Evolutionary conservation across 495 filamentous ascomycete species (phyloP), one percentile per base, ranked within the genome.

Genomic region (Clohesyomyces aquaticus): DNA sequence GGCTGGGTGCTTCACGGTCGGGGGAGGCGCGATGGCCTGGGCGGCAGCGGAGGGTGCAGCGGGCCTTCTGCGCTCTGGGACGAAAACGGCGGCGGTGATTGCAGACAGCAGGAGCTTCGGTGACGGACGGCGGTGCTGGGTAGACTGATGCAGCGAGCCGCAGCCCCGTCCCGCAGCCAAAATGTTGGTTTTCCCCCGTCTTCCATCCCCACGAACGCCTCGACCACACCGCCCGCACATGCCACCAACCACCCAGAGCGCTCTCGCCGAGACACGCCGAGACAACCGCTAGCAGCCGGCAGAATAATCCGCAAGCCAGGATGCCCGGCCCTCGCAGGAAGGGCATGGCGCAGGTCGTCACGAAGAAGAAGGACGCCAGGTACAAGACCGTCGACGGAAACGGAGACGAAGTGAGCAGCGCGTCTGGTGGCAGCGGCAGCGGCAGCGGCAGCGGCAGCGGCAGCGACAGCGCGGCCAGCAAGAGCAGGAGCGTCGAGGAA

Each of bases 341-440:
- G 38, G 61, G 61, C 25, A 57, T 50, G 18, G 61, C 60, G 9
- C 35, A 27, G 16, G 45, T 56, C 52, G 14, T 14, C 6, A 38
- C 32, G 32, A 38, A 38, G 32, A 38, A 38, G 32, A 64, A 64
- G 61, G 57, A 64, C 23, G 21, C 14, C 23, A 57, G 32, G 43
- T 21, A 49, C 48, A 18, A 32, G 8, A 18, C 28, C 14, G 55
- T 58, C 22, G 55, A 58, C 38, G 45, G 38, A 11, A 11, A 46
- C 21, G 19, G 22, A 16, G 41, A 58, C 12, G 55, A 26, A 21
- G 35, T 43, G 21, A 41, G 35, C 41, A n/a, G n/a, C n/a, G n/a
- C n/a, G n/a, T n/a, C n/a, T n/a, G 16, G 23, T 12, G 23, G 12
- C 8, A 38, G n/a, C 12, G 23, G 18, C 28, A 35, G 25, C 28